phyloP scores from a whole-genome alignment of 768 basidiomycete genomes.

The Auricularia heimuer region DNA sequence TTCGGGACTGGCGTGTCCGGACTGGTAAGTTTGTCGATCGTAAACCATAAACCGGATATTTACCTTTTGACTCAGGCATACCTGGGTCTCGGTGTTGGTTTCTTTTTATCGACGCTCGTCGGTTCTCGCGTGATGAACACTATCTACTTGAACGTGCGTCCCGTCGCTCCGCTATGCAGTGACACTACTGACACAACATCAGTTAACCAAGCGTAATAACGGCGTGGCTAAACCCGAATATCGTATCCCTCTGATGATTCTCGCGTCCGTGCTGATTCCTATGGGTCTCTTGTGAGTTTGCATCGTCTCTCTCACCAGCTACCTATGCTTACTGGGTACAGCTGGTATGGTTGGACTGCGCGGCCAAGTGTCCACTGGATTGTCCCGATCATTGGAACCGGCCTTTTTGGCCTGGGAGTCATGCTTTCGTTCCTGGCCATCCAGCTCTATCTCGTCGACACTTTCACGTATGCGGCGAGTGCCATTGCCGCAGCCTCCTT shows the following conservation, averaged over 20 bases:
- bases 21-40: slow-evolving; percentile 8
- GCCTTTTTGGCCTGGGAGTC: slow-evolving; percentile 5
- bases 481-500: slow-evolving; percentile 11
- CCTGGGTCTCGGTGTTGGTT: slow-evolving; percentile 32
- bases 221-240: slow-evolving; percentile 66
- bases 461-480: slow-evolving; percentile 12
- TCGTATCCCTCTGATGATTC: slow-evolving; percentile 60
- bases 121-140: slow-evolving; percentile 39
- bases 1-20: slow-evolving; percentile 29
- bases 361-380: slow-evolving; percentile 10
- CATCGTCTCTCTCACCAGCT: neutral
- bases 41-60: too few relatives aligned
- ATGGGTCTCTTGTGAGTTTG: slow-evolving; percentile 32
- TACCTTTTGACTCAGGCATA: slow-evolving; percentile 11
- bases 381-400: slow-evolving; percentile 12
- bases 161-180: neutral
- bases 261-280: slow-evolving; percentile 61
- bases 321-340: neutral
- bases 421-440: neutral
- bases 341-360: slow-evolving; percentile 15
- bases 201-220: slow-evolving; percentile 27
- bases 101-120: slow-evolving; percentile 36
- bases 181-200: neutral
- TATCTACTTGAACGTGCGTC: slow-evolving; percentile 38
- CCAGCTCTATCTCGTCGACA: slow-evolving; percentile 9